These are phyloP conservation scores for Malus hybrid DNA, from an alignment of 331 rosid genomes.

Conservation along the genomic window DNA sequence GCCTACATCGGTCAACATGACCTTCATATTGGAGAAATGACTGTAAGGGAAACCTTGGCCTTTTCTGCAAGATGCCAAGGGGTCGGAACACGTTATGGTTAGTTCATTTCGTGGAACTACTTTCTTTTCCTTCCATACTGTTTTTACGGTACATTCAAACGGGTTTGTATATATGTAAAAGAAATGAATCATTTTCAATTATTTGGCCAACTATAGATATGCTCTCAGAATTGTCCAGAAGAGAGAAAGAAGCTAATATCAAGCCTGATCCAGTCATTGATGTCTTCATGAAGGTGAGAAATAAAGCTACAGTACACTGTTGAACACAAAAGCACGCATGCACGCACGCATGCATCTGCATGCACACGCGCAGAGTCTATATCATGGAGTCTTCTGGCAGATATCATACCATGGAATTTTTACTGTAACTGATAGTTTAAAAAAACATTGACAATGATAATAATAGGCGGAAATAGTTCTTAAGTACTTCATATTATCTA, in stretches of 20 bases:
- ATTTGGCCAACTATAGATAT: conserved; percentile 35
- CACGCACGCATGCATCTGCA: not conserved
- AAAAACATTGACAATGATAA: not conserved
- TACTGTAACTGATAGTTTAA: too few relatives aligned
- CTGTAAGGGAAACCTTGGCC: conserved; percentile 77
- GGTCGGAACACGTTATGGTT: conserved; percentile 72
- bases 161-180: not conserved
- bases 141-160: not conserved
- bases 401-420: too few relatives aligned
- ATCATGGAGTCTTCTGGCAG: not conserved
- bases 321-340: not conserved
- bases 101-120: not conserved
- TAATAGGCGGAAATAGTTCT: not conserved
- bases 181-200: not conserved
- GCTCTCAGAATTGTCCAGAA: conserved; percentile 59
- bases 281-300: conserved; percentile 66
- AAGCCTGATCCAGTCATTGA: conserved; percentile 70
- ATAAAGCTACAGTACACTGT: not conserved
- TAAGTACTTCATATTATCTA: not conserved
- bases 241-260: conserved; percentile 57
- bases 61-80: conserved; percentile 86
- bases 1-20: conserved; percentile 68
- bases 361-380: not conserved
- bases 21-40: conserved; percentile 66
- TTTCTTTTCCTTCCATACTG: not conserved